phyloP scores from a whole-genome alignment of 2,329 filamentous ascomycete genomes.

The Aspergillus ustus region DNA sequence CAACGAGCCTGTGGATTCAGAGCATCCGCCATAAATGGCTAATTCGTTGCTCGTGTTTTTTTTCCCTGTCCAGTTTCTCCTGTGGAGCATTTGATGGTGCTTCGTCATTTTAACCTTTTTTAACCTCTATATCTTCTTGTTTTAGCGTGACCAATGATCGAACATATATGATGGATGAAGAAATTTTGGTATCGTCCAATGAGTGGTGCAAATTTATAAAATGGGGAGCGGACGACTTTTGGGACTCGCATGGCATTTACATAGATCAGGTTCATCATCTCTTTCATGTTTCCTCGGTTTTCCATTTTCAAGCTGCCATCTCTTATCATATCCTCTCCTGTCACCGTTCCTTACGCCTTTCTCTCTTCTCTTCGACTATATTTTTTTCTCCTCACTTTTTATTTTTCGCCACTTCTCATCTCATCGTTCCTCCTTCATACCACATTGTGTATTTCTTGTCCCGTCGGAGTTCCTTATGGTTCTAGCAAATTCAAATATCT shows the following conservation, averaged over 20 bases:
- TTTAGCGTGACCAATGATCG: slow-evolving; percentile 48
- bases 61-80: slow-evolving; percentile 22
- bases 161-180: slow-evolving; percentile 47
- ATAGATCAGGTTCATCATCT: slow-evolving; percentile 45
- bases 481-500: slow-evolving; percentile 39
- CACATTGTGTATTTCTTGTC: slow-evolving; percentile 38
- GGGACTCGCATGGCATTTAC: slow-evolving; percentile 45
- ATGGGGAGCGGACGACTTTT: slow-evolving; percentile 43
- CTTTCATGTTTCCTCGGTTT: slow-evolving; percentile 30
- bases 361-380: slow-evolving; percentile 3
- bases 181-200: slow-evolving; percentile 40
- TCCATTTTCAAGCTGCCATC: slow-evolving; percentile 9
- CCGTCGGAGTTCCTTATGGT: slow-evolving; percentile 37
- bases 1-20: slow-evolving; percentile 45
- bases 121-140: slow-evolving; percentile 38
- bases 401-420: slow-evolving; percentile 22
- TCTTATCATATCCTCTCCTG: slow-evolving; percentile 15
- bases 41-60: slow-evolving; percentile 10
- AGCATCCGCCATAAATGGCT: slow-evolving; percentile 39
- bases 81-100: slow-evolving; percentile 20
- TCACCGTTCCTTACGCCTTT: slow-evolving; percentile 8
- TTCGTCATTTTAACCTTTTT: slow-evolving; percentile 24
- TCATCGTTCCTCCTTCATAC: slow-evolving; percentile 29
- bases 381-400: slow-evolving; percentile 20
- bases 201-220: slow-evolving; percentile 45